Base-by-base conservation (phyloP, 2,329 filamentous ascomycete species). In the Huntiella savannae region DNA sequence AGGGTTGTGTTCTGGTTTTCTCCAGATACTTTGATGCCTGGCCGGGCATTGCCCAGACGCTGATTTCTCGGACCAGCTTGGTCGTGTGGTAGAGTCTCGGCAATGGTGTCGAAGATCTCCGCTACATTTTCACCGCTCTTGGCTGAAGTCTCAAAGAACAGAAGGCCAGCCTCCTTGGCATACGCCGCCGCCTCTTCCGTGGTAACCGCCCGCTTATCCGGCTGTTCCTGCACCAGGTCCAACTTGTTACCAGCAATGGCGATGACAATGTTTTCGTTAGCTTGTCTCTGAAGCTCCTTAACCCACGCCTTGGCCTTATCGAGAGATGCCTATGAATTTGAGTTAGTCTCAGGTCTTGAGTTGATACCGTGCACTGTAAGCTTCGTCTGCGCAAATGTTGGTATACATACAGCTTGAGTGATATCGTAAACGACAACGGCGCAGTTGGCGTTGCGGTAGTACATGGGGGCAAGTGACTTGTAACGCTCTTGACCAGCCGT, bases 281-380 rank as follows among this genome's bases (percentile, higher is more conserved):
- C 91, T 67, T 98, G 91, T 60, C 91, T 80, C 65, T 98, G 91
- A 47, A 98, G 77, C 62, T 98, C 91, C 68, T 96, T 96, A 50
- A 98, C 88, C 91, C 91, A 98, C 39, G 87, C 82, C 66, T 98
- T 98, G 55, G 92, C 92, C 71, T 98, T 98, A 65, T 98, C 92
- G 58, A 98, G 71, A 41, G 91, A 98, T 53, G 87, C 77, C 91
- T 98, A 51, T 42, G 35, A 28, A 40, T 11, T 32, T 32, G 47
- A 57, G 56, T 41, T 19, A 42, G 46, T 36, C 28, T 39, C 52
- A 46, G 41, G 40, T 42, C 11, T 45, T 19, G n/a, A 8, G 10
- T 38, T 5, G 2, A 10, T 35, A 22, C 15, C 15, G 6, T 28
- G 22, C 22, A 28, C 22, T 28, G 6, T 28, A 19, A 40, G 12